Evolutionary conservation across 2,329 filamentous ascomycete genomes (phyloP).

Genomic region (Epichloe typhina): DNA sequence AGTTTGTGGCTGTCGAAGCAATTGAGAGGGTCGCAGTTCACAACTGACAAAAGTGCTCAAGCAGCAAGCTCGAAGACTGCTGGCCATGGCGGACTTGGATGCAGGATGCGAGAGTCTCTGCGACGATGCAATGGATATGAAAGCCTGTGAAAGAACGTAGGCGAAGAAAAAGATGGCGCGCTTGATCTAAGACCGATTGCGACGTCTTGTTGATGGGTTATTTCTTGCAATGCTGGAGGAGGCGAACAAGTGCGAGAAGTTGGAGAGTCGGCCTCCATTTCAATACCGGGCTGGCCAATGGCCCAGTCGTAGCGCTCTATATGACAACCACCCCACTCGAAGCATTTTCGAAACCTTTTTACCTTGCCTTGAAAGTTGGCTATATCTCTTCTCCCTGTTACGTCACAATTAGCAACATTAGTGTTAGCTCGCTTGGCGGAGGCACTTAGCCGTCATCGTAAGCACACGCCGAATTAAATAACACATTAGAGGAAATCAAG

Average conservation of each 20-base stretch:
- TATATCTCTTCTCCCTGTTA: background rate
- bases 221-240: background rate
- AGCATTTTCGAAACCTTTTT: background rate
- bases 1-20: background rate
- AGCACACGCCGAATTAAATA: background rate
- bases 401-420: background rate
- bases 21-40: background rate
- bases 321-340: background rate
- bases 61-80: slow-evolving; percentile 3
- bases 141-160: background rate
- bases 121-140: background rate
- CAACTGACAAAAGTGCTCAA: background rate
- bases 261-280: background rate
- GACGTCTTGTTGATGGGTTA: background rate
- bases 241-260: background rate
- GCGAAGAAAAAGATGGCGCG: background rate
- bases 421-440: background rate
- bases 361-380: no score
- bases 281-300: background rate
- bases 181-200: background rate
- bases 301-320: background rate
- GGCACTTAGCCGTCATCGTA: background rate
- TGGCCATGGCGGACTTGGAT: background rate
- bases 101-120: background rate
- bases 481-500: background rate